Evolutionary conservation across 108 stramenopile genomes (phyloP).

Genomic region (Asterionellopsis glacialis): DNA sequence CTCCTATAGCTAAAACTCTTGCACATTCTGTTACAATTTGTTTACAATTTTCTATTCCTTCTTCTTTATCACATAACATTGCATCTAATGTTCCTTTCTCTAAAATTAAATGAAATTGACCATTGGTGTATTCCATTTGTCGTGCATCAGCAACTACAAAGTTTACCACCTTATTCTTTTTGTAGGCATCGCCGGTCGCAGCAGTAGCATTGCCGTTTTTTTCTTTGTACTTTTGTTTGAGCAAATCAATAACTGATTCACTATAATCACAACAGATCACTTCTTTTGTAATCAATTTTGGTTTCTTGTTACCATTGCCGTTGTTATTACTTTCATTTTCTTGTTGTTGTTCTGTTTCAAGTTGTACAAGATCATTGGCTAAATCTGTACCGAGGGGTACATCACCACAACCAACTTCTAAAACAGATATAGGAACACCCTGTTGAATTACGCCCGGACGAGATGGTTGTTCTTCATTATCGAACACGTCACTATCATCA

Average conservation of each 20-base stretch:
- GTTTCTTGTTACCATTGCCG: too few relatives aligned
- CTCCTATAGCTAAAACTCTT: constrained; percentile 35
- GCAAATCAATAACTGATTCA: constrained; percentile 40
- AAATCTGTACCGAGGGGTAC: constrained; percentile 57
- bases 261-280: constrained; percentile 73
- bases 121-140: constrained; percentile 26
- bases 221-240: constrained; percentile 38
- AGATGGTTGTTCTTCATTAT: constrained; percentile 12
- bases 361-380: constrained; percentile 23
- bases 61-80: constrained; percentile 63
- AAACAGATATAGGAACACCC: constrained; percentile 40
- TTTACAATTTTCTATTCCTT: constrained; percentile 44
- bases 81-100: constrained; percentile 87
- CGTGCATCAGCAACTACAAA: constrained; percentile 59
- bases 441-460: constrained; percentile 19
- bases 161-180: constrained; percentile 12
- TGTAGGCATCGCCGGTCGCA: background rate
- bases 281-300: constrained; percentile 17
- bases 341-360: constrained; percentile 13
- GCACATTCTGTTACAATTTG: constrained; percentile 65
- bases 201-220: background rate
- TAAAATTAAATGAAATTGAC: constrained; percentile 54
- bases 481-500: constrained; percentile 18
- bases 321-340: too few relatives aligned
- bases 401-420: constrained; percentile 85